These are phyloP conservation scores for Ricinus communis DNA, from an alignment of 345 rosid genomes.

Conservation along the genomic window DNA sequence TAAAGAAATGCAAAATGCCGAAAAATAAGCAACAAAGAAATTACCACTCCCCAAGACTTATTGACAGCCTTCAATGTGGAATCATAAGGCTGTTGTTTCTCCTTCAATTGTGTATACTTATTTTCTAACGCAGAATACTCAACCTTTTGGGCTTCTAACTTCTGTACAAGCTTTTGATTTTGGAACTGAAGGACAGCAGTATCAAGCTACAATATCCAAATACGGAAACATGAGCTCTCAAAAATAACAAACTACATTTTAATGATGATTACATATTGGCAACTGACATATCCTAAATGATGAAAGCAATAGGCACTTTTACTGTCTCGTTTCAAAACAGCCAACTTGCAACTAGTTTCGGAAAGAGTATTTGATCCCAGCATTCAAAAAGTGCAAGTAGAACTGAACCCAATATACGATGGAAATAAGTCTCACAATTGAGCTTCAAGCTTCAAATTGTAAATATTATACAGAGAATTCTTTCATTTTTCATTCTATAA, in stretches of 20 bases:
- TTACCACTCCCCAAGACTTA: constrained; percentile 76
- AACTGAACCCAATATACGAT: too few relatives aligned
- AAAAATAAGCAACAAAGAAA: constrained; percentile 12
- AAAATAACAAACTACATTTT: not conserved
- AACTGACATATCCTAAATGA: not conserved
- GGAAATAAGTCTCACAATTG: too few relatives aligned
- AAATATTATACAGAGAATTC: too few relatives aligned
- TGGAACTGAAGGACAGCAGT: constrained; percentile 77
- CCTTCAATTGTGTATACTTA: constrained; percentile 51
- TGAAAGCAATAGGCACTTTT: too few relatives aligned
- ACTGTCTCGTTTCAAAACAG: not conserved
- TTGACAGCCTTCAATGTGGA: constrained; percentile 58
- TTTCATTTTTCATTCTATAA: too few relatives aligned
- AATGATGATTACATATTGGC: not conserved
- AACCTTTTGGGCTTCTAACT: constrained; percentile 76
- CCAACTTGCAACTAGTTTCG: not conserved
- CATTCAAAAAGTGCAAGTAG: too few relatives aligned
- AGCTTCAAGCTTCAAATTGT: too few relatives aligned
- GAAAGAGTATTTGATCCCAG: too few relatives aligned
- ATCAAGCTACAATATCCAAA: constrained; percentile 55
- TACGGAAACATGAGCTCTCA: constrained; percentile 10
- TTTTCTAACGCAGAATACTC: constrained; percentile 68
- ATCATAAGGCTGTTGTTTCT: constrained; percentile 55
- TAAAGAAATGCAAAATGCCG: not conserved
- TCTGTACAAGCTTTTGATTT: constrained; percentile 83